phyloP scores from a whole-genome alignment of 176 grass and related monocot genomes.

The Melocanna baccifera region DNA sequence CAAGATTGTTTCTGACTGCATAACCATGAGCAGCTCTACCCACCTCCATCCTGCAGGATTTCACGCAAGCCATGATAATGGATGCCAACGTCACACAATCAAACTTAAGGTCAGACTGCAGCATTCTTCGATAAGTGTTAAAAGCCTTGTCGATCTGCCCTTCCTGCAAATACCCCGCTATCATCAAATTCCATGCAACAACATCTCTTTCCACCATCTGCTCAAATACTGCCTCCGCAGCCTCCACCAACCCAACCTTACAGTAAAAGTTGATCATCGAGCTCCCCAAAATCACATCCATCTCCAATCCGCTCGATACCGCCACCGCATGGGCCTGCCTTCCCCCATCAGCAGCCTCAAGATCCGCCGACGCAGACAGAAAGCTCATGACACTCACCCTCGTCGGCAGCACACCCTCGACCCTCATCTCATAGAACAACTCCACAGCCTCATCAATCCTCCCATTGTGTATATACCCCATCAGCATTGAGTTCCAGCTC shows the following conservation, averaged over 20 bases:
- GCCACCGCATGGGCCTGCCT: constrained; percentile 61
- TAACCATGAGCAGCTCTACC: constrained; percentile 73
- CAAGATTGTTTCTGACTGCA: constrained; percentile 47
- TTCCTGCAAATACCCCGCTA: constrained; percentile 59
- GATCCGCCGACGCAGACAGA: constrained; percentile 37
- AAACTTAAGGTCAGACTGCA: constrained; percentile 47
- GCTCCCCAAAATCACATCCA: constrained; percentile 59
- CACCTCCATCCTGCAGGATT: constrained; percentile 28
- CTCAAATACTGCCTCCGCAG: constrained; percentile 53
- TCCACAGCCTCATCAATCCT: constrained; percentile 51
- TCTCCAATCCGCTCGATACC: constrained; percentile 48
- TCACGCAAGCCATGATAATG: constrained; percentile 56
- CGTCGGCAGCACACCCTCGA: constrained; percentile 46
- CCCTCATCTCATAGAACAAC: constrained; percentile 56
- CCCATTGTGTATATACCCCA: constrained; percentile 54
- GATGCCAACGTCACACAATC: constrained; percentile 61
- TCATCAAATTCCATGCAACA: constrained; percentile 78
- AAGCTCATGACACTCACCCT: constrained; percentile 59
- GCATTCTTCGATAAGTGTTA: constrained; percentile 48
- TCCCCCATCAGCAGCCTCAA: constrained; percentile 50
- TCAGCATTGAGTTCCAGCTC: constrained; percentile 70
- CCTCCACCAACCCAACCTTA: constrained; percentile 59
- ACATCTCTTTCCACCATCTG: constrained; percentile 56
- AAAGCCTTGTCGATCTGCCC: constrained; percentile 45
- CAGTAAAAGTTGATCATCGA: constrained; percentile 69